Base-by-base conservation (phyloP, 306 rosid species). In the Elaeagnus macrophylla region DNA sequence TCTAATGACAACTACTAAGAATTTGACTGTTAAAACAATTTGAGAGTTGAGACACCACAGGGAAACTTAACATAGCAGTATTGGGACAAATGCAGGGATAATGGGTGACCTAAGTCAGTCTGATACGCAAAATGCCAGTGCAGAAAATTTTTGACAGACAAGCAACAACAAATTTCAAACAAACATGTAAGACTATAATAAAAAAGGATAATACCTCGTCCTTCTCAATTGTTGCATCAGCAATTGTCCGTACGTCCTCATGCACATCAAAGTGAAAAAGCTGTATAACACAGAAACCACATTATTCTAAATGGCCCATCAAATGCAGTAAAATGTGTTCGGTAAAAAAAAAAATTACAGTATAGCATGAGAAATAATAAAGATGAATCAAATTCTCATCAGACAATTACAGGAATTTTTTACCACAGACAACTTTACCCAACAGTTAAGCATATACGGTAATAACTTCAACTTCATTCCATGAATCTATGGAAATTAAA, bases 251-350 rank as follows among this genome's bases (percentile, higher is more conserved):
- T 40, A 87, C 96, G 64, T 87, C 96, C 72, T 87, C 96, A 36
- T 91, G 96, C 67, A 91, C 99, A 68, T 86, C 99, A 73, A 91
- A 91, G 77, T 84, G 96, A 81, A 84, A 91, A 67, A 87, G 93
- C 95, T 91, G 78, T 10, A 39, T 32, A 58, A n/a, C 60, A 53
- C 6, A 25, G 44, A 64, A 48, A 70, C 15, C 53, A 45, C 9
- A 14, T 16, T 15, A 42, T 41, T 61, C 19, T 39, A n/a, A 68
- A 60, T 51, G 39, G 51, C 48, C 46, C 37, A 54, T 20, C 7
- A 39, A 72, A 25, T 52, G 51, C 59, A 51, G 12, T 43, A 48
- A 36, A 37, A 51, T 38, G 10, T 12, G 56, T 16, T 19, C 1
- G 20, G 36, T 8, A 14, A 10, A 6, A n/a, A 1, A n/a, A 1